phyloP scores from a whole-genome alignment of 495 filamentous ascomycete genomes.

The Penicillium robsamsonii region DNA sequence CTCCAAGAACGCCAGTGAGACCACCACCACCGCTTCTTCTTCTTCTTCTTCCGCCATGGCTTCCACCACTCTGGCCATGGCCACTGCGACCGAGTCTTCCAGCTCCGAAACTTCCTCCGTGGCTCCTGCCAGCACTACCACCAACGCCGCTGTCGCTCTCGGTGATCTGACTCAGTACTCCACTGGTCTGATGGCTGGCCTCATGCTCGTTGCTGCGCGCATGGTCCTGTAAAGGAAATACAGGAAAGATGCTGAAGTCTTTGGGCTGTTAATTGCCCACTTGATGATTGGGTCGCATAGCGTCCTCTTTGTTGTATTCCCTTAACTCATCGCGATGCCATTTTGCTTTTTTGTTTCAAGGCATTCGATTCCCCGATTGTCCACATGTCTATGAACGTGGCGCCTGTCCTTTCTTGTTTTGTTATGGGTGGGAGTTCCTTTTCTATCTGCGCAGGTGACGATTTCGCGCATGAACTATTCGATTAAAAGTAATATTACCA shows the following conservation, averaged over 20 bases:
- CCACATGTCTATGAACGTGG: constrained; percentile 21
- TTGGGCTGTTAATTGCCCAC: constrained; percentile 3
- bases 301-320: constrained; percentile 8
- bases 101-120: constrained; percentile 30
- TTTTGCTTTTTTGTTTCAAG: constrained; percentile 9
- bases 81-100: constrained; percentile 27
- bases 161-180: constrained; percentile 44
- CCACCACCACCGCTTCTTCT: constrained; percentile 29
- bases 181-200: constrained; percentile 48
- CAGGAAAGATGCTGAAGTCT: neutral
- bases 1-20: constrained; percentile 43
- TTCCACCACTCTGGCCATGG: constrained; percentile 27
- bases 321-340: constrained; percentile 7
- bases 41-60: constrained; percentile 25
- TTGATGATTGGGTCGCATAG: constrained; percentile 8
- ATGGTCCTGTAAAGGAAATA: constrained; percentile 45
- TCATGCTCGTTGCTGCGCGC: constrained; percentile 48
- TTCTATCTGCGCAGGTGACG: neutral
- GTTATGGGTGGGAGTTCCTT: constrained; percentile 16
- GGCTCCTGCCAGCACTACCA: constrained; percentile 29
- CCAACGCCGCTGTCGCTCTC: constrained; percentile 37
- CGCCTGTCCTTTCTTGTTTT: constrained; percentile 21
- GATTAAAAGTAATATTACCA: constrained; percentile 14
- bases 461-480: constrained; percentile 11
- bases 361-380: constrained; percentile 27